Conservation (phyloP, 2,329 filamentous ascomycete genomes). For the Cryphonectria naterciae region DNA sequence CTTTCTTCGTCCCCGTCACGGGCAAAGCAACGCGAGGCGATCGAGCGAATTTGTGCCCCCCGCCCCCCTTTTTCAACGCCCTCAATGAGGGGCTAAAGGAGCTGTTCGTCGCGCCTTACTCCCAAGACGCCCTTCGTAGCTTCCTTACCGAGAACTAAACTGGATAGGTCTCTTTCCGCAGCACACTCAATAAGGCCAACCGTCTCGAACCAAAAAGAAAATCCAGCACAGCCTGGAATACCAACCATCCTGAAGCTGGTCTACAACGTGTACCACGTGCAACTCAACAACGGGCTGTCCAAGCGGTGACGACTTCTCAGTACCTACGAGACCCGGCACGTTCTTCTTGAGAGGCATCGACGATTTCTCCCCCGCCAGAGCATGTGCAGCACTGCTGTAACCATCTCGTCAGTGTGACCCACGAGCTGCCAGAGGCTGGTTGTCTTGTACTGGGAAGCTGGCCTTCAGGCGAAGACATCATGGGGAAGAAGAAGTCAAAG, state of each 20-base stretch:
- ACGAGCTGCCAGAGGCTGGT: neutral
- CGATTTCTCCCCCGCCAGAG: neutral
- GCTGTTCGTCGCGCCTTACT: neutral
- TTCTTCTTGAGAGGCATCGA: neutral
- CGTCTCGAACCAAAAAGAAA: neutral
- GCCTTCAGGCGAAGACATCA: neutral
- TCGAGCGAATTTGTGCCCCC: neutral
- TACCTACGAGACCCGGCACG: neutral
- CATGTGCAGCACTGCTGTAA: neutral
- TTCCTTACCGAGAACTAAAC: neutral
- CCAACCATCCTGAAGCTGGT: conserved; percentile 1
- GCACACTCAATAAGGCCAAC: neutral
- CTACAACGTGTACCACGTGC: neutral
- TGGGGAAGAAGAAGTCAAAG: conserved; percentile 10
- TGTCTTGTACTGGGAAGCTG: neutral
- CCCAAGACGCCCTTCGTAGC: neutral
- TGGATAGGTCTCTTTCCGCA: neutral
- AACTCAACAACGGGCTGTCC: neutral
- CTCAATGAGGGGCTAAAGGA: neutral
- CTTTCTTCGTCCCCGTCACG: neutral
- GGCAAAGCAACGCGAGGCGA: neutral
- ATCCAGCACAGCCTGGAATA: neutral
- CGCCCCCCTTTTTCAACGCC: too few species aligned
- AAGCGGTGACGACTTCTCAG: neutral
- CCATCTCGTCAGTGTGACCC: neutral